Evolutionary conservation across 805 yeast species (phyloP).

Genomic region (Priceomyces haplophilus): DNA sequence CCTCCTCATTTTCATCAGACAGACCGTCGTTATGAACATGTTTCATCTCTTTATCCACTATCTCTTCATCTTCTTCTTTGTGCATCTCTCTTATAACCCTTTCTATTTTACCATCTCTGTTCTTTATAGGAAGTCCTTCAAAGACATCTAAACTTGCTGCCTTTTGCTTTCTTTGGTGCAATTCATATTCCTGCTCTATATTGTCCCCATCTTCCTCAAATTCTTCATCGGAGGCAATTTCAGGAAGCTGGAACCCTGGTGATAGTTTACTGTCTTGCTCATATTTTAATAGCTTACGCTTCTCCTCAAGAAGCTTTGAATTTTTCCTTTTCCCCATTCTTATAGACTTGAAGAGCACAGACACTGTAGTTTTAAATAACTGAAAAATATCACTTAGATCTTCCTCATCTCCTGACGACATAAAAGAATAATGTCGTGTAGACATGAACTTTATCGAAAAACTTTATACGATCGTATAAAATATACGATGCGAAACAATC

Average conservation of each 20-base stretch:
- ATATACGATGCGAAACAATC: not conserved
- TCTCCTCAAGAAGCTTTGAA: constrained; percentile 19
- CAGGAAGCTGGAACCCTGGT: constrained; percentile 24
- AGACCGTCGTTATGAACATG: constrained; percentile 11
- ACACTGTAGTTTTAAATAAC: too few relatives aligned
- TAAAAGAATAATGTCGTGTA: not conserved
- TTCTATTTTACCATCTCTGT: constrained; percentile 68
- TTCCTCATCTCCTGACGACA: constrained; percentile 9
- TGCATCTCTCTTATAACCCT: constrained; percentile 49
- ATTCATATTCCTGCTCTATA: constrained; percentile 77
- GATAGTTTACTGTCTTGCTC: constrained; percentile 42
- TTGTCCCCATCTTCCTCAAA: constrained; percentile 55
- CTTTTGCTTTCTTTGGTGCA: constrained; percentile 57
- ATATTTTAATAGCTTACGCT: constrained; percentile 36
- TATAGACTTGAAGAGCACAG: too few relatives aligned
- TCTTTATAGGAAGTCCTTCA: constrained; percentile 80
- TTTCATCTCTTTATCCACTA: constrained; percentile 12
- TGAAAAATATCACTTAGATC: not conserved
- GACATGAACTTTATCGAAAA: not conserved
- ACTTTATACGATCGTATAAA: constrained; percentile 13
- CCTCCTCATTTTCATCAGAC: constrained; percentile 26
- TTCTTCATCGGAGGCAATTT: constrained; percentile 12
- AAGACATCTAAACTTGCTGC: constrained; percentile 17
- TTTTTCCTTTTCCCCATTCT: constrained; percentile 35
- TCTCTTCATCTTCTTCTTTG: constrained; percentile 17